These are phyloP conservation scores for Verticillium nonalfalfae DNA, from an alignment of 2,329 filamentous ascomycete species.

Conservation along the genomic window DNA sequence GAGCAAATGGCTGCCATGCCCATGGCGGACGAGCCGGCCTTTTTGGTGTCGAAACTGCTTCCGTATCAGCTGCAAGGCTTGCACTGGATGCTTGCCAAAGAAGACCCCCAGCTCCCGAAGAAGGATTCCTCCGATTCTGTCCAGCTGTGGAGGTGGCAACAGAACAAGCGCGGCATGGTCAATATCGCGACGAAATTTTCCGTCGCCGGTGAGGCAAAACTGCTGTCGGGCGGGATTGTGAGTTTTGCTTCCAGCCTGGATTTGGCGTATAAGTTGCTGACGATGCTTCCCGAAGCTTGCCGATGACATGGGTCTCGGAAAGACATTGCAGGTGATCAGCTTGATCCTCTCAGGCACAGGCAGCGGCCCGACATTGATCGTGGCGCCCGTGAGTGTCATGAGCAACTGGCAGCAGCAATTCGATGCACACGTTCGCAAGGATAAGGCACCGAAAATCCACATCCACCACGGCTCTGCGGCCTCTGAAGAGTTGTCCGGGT, in stretches of 20 bases:
- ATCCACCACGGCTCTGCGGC: conserved; percentile 53
- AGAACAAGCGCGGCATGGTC: conserved; percentile 37
- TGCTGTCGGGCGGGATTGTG: conserved; percentile 77
- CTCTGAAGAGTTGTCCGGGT: conserved; percentile 49
- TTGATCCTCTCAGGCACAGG: conserved; percentile 56
- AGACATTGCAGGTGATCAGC: conserved; percentile 81
- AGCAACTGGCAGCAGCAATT: conserved; percentile 86
- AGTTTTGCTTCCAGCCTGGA: not conserved
- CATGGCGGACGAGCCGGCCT: conserved; percentile 60
- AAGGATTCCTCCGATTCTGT: conserved; percentile 52
- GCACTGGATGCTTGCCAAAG: conserved; percentile 74
- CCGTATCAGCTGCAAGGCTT: conserved; percentile 77
- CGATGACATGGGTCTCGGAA: conserved; percentile 90
- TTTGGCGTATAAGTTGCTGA: not conserved
- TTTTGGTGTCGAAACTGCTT: conserved; percentile 61
- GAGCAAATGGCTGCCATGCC: conserved; percentile 65
- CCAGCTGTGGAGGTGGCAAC: conserved; percentile 68
- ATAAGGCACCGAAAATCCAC: conserved; percentile 59
- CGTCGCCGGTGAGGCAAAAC: conserved; percentile 45
- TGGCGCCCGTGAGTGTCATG: conserved; percentile 81
- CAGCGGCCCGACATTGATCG: conserved; percentile 64
- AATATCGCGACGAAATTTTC: conserved; percentile 70
- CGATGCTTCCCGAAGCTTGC: conserved; percentile 29
- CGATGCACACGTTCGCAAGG: conserved; percentile 58
- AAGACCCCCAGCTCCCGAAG: conserved; percentile 60